Evolutionary conservation across 1,139 yeast genomes (phyloP), one percentile per base, ranked within the genome.

Genomic region (Suhomyces yuchorum): DNA sequence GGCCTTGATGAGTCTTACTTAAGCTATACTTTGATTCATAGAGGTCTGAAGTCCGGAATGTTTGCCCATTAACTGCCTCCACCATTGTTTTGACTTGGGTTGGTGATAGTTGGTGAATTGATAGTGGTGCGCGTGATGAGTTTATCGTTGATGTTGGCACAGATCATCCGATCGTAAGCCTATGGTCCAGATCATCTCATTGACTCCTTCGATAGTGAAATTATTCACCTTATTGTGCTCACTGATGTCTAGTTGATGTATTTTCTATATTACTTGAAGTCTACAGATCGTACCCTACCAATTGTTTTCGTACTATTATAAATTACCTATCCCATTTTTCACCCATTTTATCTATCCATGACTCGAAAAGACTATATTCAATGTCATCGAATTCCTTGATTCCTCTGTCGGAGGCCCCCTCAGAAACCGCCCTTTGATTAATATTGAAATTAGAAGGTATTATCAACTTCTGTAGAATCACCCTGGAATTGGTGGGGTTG

Each of bases 321-420:
- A 15, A 14, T 18, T 38, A 26, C 41, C 41, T 38, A 38, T 38
- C 44, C 47, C 46, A 40, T 37, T 44, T 43, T 30, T 55, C 59
- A 15, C 54, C 63, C 75, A 72, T 73, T 51, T 66, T 68, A 42
- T 70, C 73, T 23, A 75, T 63, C 80, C 80, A 75, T 5, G 78
- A 67, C 42, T 70, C 76, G 41, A 75, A 59, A 34, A 75, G 63
- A 51, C 77, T 73, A 35, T 61, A 58, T 49, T 75, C 80, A n/a
- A 75, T 73, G 38, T 75, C 80, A 52, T 74, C 78, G 58, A 75
- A 68, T 37, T 68, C 58, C 30, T 47, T 46, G 4, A 49, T 42
- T 2, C 37, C 38, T 22, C 41, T 15, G n/a, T 32, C 43, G 17
- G 8, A 33, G 37, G 28, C 32, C 22, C 17, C 24, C 3, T 48